Conservation (phyloP, 2,329 filamentous ascomycete species). For the Penicillium griseofulvum region DNA sequence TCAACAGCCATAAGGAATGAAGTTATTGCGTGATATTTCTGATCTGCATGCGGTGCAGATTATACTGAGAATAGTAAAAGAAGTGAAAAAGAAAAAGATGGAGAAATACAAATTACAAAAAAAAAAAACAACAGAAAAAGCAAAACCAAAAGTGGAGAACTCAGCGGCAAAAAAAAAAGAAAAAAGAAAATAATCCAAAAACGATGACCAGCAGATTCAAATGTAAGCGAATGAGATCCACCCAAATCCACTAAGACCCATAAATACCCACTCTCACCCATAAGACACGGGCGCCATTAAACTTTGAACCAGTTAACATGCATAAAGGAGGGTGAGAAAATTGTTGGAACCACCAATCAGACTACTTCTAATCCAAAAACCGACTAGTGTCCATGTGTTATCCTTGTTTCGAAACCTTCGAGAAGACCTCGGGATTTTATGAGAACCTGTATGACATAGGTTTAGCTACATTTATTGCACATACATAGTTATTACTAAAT, state of each 20-base stretch:
- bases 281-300: not conserved
- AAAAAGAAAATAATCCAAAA: not conserved
- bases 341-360: conserved; percentile 64
- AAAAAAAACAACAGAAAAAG: not conserved
- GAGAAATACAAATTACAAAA: not conserved
- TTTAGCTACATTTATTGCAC: no score
- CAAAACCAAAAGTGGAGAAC: not conserved
- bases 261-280: not conserved
- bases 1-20: conserved; percentile 12
- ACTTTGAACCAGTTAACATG: not conserved
- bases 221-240: not conserved
- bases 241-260: not conserved
- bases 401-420: conserved; percentile 2
- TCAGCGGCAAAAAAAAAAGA: not conserved
- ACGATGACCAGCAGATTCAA: conserved; percentile 5
- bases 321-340: conserved; percentile 50
- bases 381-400: not conserved
- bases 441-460: no score
- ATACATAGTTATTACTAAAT: no score
- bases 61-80: not conserved
- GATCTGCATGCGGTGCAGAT: conserved; percentile 1
- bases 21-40: not conserved
- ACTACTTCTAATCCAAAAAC: not conserved
- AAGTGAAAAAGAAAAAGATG: not conserved
- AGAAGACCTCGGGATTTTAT: conserved; percentile 1